These are phyloP conservation scores for Gypsophila paniculata DNA, from an alignment of 179 eudicot genomes.

Conservation along the genomic window DNA sequence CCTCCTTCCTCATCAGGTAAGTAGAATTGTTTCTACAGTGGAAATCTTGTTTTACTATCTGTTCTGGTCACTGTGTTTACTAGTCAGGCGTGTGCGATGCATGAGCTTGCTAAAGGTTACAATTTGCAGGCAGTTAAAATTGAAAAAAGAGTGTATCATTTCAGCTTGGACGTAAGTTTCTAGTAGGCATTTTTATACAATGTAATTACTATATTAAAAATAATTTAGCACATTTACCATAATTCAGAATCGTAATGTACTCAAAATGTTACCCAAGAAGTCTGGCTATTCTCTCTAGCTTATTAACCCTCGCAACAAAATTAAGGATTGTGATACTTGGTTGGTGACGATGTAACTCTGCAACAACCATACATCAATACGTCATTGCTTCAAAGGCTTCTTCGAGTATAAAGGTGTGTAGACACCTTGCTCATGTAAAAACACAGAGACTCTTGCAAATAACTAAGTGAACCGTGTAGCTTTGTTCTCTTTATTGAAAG, in stretches of 20 bases:
- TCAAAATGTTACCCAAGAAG: not conserved
- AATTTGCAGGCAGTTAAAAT: not conserved
- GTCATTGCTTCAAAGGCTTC: too few relatives aligned
- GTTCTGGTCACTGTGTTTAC: conserved; percentile 2
- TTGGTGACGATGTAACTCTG: too few relatives aligned
- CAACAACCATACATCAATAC: too few relatives aligned
- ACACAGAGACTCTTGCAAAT: too few relatives aligned
- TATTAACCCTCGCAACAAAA: too few relatives aligned
- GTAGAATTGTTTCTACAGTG: conserved; percentile 9
- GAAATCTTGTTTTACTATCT: not conserved
- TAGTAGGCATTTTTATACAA: not conserved
- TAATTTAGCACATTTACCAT: not conserved
- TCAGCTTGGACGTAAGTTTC: not conserved
- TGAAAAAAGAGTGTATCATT: not conserved
- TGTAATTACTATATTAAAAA: not conserved
- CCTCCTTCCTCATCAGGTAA: conserved; percentile 87
- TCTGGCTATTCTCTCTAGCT: too few relatives aligned
- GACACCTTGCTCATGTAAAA: too few relatives aligned
- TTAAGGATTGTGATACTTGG: too few relatives aligned
- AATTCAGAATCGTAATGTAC: not conserved
- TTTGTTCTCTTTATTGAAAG: too few relatives aligned
- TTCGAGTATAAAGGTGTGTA: too few relatives aligned
- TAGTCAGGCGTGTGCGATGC: not conserved
- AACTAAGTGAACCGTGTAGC: too few relatives aligned
- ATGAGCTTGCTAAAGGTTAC: not conserved